These are phyloP conservation scores for Chlamydomonas schloesseri DNA, from an alignment of 139 green algal genomes.

Conservation along the genomic window DNA sequence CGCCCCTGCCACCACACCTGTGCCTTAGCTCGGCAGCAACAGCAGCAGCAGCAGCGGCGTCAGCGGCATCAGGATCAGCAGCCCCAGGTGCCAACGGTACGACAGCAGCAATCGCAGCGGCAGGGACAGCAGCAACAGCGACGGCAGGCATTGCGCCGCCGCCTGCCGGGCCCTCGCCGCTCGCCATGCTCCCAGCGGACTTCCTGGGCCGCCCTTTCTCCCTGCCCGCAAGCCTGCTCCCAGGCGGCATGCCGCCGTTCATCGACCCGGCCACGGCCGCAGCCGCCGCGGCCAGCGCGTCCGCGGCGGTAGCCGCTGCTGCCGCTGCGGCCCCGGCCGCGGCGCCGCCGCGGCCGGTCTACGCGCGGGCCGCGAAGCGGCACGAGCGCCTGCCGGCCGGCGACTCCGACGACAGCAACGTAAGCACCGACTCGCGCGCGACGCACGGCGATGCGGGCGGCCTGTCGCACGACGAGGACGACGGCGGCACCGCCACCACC, in stretches of 20 bases:
- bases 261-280: not conserved
- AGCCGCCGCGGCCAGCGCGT: not conserved
- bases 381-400: not conserved
- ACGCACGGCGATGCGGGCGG: not conserved
- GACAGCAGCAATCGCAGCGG: not conserved
- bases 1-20: not conserved
- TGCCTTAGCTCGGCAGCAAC: not conserved
- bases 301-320: too few relatives aligned
- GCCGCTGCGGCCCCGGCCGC: too few relatives aligned
- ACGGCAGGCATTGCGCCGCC: too few relatives aligned
- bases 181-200: not conserved
- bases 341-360: not conserved
- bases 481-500: slow-evolving; percentile 12
- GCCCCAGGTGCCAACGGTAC: too few relatives aligned
- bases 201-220: not conserved
- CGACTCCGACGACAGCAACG: slow-evolving; percentile 28
- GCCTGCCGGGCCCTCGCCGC: not conserved
- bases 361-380: slow-evolving; percentile 28
- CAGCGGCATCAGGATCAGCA: too few relatives aligned
- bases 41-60: not conserved
- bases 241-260: not conserved
- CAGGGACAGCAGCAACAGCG: not conserved
- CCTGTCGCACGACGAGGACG: slow-evolving; percentile 16
- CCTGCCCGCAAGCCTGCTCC: not conserved
- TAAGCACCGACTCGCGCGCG: slow-evolving; percentile 16